Evolutionary conservation across 495 filamentous ascomycete genomes (phyloP), one percentile per base, ranked within the genome.

Genomic region (Penicillium malachiteum): DNA sequence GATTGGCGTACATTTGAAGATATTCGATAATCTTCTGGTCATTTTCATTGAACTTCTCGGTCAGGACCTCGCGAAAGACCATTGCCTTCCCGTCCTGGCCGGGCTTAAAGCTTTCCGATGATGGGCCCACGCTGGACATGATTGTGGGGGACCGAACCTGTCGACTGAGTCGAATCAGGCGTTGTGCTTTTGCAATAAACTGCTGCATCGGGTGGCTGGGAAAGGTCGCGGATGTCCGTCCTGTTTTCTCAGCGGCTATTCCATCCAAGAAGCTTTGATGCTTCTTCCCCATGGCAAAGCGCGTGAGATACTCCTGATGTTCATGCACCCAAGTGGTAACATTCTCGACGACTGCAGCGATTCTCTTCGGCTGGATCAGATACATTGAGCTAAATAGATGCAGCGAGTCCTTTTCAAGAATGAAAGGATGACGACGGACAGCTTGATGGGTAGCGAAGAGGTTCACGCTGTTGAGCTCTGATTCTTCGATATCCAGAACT

Each of bases 361-460:
- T 68, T 30, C 74, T 63, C 45, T 74, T 78, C 5, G 81, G 73
- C 30, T 78, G 66, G n/a, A 87, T 74, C 60, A 70, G n/a, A 64
- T 78, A 68, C 64, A 76, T 52, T 50, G 63, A 32, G 26, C 65
- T 74, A 63, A 68, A 79, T 42, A 63, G 52, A 41, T 71, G 84
- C 48, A 58, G 70, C 26, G 59, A 70, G 12, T 86, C 83, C 37
- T 80, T 77, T n/a, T 77, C 71, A 3, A 80, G 65, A 1, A 74
- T 48, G 33, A 78, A 76, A 0, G 72, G 58, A 48, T 62, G 42
- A 1, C 58, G 63, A 14, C 67, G 63, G 12, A 90, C 61, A 14
- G 83, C 74, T 47, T 78, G 82, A 55, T 91, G 87, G 6, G 93
- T 82, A 1, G 88, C 84, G 67, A 87, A 90, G 0, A 91, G 66